A percentile compares a stretch with the other conserved stretches of the same genome.
Evolutionary conservation across 495 filamentous ascomycete species (phyloP).

Genomic region (Hypoxylon intermedium): DNA sequence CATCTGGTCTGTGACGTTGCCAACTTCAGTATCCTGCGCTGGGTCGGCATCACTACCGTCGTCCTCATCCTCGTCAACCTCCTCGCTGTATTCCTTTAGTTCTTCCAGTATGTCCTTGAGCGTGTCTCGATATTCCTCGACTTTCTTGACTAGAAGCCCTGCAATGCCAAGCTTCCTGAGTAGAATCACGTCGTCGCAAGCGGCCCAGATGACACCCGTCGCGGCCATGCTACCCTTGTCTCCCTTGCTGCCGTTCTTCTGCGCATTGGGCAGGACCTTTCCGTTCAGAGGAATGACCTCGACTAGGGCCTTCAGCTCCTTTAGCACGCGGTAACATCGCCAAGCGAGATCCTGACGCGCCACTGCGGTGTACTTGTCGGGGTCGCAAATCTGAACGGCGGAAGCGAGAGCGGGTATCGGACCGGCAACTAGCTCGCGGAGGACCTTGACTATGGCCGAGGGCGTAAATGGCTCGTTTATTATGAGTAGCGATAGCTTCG

Average conservation of each 20-base stretch:
- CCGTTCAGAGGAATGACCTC: slow-evolving; percentile 56
- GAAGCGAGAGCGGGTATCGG: slow-evolving; percentile 75
- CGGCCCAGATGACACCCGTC: slow-evolving; percentile 70
- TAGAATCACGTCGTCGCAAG: slow-evolving; percentile 73
- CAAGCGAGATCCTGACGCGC: slow-evolving; percentile 64
- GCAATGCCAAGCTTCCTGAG: slow-evolving; percentile 70
- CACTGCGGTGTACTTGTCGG: slow-evolving; percentile 62
- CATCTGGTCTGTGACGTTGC: slow-evolving; percentile 32
- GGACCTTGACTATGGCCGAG: slow-evolving; percentile 69
- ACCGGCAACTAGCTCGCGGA: slow-evolving; percentile 68
- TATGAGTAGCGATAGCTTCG: slow-evolving; percentile 83
- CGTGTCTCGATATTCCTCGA: slow-evolving; percentile 71
- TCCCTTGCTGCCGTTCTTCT: slow-evolving; percentile 52
- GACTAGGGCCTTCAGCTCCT: slow-evolving; percentile 54
- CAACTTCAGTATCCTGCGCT: slow-evolving; percentile 40
- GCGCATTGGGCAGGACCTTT: slow-evolving; percentile 48
- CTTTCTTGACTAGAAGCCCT: slow-evolving; percentile 65
- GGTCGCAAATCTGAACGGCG: slow-evolving; percentile 67
- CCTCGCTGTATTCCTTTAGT: slow-evolving; percentile 84
- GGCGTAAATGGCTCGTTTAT: slow-evolving; percentile 86
- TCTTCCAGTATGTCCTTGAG: slow-evolving; percentile 83
- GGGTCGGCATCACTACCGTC: slow-evolving; percentile 46
- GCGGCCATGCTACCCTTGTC: slow-evolving; percentile 63
- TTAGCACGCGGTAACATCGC: slow-evolving; percentile 53
- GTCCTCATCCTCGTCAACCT: slow-evolving; percentile 56